Percentiles rank a stretch among this genome's conserved stretches.
phyloP scores from a whole-genome alignment of 176 grass and related monocot genomes.

The Triticum monococcum region DNA sequence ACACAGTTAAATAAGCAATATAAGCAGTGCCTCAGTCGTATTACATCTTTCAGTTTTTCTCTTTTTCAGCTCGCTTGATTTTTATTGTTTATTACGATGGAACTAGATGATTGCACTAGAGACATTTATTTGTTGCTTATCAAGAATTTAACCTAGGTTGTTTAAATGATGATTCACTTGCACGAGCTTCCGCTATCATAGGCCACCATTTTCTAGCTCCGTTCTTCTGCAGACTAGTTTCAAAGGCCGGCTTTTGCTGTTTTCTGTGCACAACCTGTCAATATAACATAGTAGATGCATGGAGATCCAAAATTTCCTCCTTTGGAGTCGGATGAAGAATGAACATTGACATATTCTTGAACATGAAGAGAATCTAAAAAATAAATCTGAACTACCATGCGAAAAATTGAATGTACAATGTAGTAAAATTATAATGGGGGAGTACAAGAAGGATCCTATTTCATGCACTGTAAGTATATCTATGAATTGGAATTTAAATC shows the following conservation, averaged over 20 bases:
- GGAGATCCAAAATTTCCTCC: not conserved
- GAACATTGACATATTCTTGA: not conserved
- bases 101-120: not conserved
- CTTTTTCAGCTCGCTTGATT: not conserved
- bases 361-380: not conserved
- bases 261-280: not conserved
- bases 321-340: not conserved
- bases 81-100: not conserved
- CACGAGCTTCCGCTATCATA: not conserved
- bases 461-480: not conserved
- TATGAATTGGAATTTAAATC: not conserved
- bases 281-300: not conserved
- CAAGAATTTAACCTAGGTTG: not conserved
- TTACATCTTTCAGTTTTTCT: not conserved
- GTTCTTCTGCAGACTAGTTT: not conserved
- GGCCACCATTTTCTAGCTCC: not conserved
- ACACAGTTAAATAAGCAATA: constrained; percentile 7
- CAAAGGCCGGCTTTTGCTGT: not conserved
- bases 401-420: not conserved
- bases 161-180: not conserved
- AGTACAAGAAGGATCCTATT: constrained; percentile 3
- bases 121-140: not conserved
- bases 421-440: not conserved
- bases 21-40: not conserved
- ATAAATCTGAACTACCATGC: not conserved